These are phyloP conservation scores for Croton laevigatus DNA, from an alignment of 441 rosid genomes.

Conservation along the genomic window DNA sequence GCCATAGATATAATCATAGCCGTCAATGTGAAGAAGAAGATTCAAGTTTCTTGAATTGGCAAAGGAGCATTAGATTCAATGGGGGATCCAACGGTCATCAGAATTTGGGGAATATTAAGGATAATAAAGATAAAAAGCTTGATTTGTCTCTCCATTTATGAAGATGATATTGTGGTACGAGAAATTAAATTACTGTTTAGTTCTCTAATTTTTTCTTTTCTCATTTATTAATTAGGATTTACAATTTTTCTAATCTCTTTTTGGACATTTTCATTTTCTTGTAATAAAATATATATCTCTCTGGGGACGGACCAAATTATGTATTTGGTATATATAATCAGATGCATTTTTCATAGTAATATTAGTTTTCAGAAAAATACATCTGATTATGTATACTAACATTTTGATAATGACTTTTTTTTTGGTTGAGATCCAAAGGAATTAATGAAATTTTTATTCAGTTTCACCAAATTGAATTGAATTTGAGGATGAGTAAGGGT, in stretches of 20 bases:
- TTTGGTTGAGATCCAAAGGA: too few species aligned
- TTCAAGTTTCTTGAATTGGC: conserved; percentile 37
- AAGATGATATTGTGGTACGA: conserved; percentile 12
- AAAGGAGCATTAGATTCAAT: conserved; percentile 36
- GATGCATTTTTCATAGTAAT: too few species aligned
- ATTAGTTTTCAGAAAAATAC: too few species aligned
- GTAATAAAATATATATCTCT: not conserved
- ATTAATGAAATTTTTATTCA: too few species aligned
- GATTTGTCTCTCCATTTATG: conserved; percentile 82
- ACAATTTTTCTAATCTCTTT: not conserved
- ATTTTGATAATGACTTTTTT: too few species aligned
- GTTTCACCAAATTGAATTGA: too few species aligned
- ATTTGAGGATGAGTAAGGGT: too few species aligned
- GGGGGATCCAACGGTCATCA: conserved; percentile 2
- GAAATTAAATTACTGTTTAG: too few species aligned
- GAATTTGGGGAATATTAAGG: conserved; percentile 7
- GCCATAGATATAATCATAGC: conserved; percentile 18
- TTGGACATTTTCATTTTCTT: not conserved
- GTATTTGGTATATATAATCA: not conserved
- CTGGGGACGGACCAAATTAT: too few species aligned
- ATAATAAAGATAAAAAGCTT: conserved; percentile 44
- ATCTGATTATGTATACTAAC: too few species aligned
- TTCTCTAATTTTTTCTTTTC: not conserved
- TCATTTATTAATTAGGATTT: not conserved
- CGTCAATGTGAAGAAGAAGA: conserved; percentile 31